A percentile compares a stretch with the other conserved stretches of the same genome.
Evolutionary conservation across 208 protist species (phyloP).

Genomic region (Crithidia bombi): DNA sequence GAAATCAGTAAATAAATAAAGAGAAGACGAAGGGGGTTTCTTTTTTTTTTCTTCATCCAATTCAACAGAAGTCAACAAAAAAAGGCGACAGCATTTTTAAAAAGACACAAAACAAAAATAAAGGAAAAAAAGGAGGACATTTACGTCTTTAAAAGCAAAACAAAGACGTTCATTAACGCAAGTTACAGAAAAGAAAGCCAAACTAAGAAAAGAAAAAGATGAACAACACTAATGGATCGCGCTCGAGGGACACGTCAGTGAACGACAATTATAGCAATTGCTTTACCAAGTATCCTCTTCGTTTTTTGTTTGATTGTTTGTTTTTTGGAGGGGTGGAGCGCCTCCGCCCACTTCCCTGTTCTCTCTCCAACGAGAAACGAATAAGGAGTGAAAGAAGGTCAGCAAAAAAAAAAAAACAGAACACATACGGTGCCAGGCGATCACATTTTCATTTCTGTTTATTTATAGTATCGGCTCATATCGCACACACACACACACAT

Average conservation of each 20-base stretch:
- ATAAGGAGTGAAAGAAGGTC: background rate
- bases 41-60: background rate
- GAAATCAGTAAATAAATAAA: too few species aligned
- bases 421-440: background rate
- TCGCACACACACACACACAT: background rate
- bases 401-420: background rate
- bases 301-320: background rate
- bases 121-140: background rate
- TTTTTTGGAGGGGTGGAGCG: too few species aligned
- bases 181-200: background rate
- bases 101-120: background rate
- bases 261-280: background rate
- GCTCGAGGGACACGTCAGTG: constrained; percentile 4
- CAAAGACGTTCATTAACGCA: background rate
- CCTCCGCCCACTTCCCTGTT: too few species aligned
- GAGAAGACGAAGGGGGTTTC: background rate
- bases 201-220: background rate
- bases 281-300: too few species aligned
- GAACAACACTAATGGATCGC: constrained; percentile 17
- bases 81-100: too few species aligned
- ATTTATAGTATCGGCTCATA: background rate
- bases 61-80: too few species aligned
- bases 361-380: background rate
- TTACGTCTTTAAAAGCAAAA: constrained; percentile 1
- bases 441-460: constrained; percentile 5